Conservation (phyloP, 257 asterid species). For the Solanum tarapatanum region DNA sequence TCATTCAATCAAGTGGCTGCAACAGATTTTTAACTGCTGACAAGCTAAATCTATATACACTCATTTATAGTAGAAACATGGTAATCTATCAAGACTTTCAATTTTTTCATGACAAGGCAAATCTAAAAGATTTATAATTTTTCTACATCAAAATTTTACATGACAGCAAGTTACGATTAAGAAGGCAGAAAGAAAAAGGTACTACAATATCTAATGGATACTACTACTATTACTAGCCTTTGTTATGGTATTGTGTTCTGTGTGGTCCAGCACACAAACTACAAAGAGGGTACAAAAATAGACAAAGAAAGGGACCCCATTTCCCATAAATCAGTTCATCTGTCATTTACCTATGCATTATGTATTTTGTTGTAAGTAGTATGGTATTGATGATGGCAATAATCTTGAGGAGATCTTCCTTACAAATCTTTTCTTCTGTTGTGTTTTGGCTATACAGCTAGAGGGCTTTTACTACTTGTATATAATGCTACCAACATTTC, state of each 20-base stretch:
- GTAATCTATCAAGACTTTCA: background rate
- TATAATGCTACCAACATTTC: conserved; percentile 52
- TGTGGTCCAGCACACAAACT: conserved; percentile 48
- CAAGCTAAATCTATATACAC: too few species aligned
- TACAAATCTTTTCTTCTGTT: conserved; percentile 44
- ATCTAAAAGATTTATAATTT: background rate
- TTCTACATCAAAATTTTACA: background rate
- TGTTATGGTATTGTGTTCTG: conserved; percentile 4
- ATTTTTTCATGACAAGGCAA: background rate
- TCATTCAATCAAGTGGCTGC: background rate
- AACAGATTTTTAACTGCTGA: background rate
- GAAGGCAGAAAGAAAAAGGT: background rate
- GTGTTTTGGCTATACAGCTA: conserved; percentile 30
- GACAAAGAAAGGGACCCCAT: conserved; percentile 40
- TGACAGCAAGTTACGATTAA: background rate
- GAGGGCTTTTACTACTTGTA: conserved; percentile 23
- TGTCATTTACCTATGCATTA: conserved; percentile 59
- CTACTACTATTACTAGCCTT: background rate
- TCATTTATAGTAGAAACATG: background rate
- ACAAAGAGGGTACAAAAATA: conserved; percentile 45
- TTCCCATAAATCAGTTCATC: conserved; percentile 58
- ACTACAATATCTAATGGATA: background rate
- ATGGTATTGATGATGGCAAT: conserved; percentile 61
- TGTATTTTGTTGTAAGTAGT: conserved; percentile 46
- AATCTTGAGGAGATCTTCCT: conserved; percentile 50